A percentile compares a stretch with the other conserved stretches of the same genome.
These are phyloP conservation scores for Sphagnurus paluster DNA, from an alignment of 1,284 basidiomycete species.

Conservation along the genomic window DNA sequence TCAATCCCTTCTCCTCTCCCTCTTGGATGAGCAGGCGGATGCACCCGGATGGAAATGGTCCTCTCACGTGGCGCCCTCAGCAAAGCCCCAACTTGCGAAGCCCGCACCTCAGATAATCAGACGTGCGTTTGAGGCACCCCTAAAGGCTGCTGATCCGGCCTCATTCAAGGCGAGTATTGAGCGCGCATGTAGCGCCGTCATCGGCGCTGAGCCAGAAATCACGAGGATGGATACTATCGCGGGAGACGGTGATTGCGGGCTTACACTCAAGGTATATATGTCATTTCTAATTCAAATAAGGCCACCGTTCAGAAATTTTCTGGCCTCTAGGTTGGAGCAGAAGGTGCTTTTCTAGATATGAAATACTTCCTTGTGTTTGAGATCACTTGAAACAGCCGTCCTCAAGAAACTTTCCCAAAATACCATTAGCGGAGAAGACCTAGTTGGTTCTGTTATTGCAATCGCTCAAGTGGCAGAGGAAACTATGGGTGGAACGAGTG, in stretches of 20 bases:
- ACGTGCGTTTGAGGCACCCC: constrained; percentile 14
- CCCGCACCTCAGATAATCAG: constrained; percentile 16
- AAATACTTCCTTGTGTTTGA: not conserved
- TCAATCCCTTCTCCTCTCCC: constrained; percentile 59
- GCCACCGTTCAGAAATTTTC: constrained; percentile 36
- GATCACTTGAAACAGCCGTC: constrained; percentile 43
- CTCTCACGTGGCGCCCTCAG: constrained; percentile 38
- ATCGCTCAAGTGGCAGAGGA: constrained; percentile 81
- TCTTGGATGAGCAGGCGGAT: constrained; percentile 75
- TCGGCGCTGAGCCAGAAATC: constrained; percentile 83
- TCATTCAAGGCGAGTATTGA: constrained; percentile 60
- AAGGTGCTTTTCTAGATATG: constrained; percentile 25
- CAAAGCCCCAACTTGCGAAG: constrained; percentile 24
- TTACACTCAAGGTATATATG: constrained; percentile 75
- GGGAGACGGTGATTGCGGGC: constrained; percentile 70
- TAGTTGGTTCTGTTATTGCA: constrained; percentile 61
- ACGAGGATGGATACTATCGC: constrained; percentile 86
- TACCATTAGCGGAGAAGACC: constrained; percentile 58
- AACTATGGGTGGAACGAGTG: constrained; percentile 91
- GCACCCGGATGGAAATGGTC: constrained; percentile 87
- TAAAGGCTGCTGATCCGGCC: constrained; percentile 43
- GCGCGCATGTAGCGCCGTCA: constrained; percentile 69
- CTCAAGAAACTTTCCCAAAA: constrained; percentile 48
- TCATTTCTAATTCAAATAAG: not conserved
- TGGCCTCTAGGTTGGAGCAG: constrained; percentile 31